Evolutionary conservation across 2,329 filamentous ascomycete species (phyloP).

Genomic region (Trichoderma citrinoviride): DNA sequence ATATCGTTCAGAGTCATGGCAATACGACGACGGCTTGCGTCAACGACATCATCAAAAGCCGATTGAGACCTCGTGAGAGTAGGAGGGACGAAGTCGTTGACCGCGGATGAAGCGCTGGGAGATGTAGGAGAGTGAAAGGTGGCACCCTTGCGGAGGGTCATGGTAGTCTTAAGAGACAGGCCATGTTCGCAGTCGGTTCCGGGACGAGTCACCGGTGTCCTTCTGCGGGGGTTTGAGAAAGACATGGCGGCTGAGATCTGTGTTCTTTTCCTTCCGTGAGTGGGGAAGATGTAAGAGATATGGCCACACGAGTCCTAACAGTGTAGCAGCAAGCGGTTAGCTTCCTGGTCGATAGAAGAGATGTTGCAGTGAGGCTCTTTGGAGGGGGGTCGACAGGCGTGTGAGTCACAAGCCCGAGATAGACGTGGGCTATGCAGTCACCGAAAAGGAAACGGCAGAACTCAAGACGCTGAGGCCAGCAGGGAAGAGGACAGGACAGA

Average conservation of each 20-base stretch:
- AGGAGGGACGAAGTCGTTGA: slow-evolving; percentile 48
- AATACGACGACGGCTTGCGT: slow-evolving; percentile 66
- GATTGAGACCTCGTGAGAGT: slow-evolving; percentile 66
- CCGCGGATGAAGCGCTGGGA: slow-evolving; percentile 40
- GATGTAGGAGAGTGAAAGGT: slow-evolving; percentile 59
- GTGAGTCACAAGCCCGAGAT: slow-evolving; percentile 23
- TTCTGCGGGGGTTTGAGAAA: slow-evolving; percentile 48
- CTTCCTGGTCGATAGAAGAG: slow-evolving; percentile 26
- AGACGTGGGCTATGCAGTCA: slow-evolving; percentile 19
- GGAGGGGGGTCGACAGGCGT: slow-evolving; percentile 14
- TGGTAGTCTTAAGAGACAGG: slow-evolving; percentile 38
- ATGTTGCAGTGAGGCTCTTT: slow-evolving; percentile 20
- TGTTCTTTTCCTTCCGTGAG: slow-evolving; percentile 26
- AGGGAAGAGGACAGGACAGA: slow-evolving; percentile 14
- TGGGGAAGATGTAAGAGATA: slow-evolving; percentile 31
- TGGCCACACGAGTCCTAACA: slow-evolving; percentile 34
- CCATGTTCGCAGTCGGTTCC: slow-evolving; percentile 33
- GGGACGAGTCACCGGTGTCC: slow-evolving; percentile 44
- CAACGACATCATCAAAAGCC: slow-evolving; percentile 67
- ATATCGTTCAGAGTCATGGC: slow-evolving; percentile 64
- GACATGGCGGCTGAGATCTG: slow-evolving; percentile 48
- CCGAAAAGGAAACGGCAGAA: slow-evolving; percentile 18
- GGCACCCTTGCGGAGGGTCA: slow-evolving; percentile 65
- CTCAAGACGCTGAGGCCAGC: slow-evolving; percentile 7
- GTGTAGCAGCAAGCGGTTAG: slow-evolving; percentile 32